Percentiles rank a stretch among this genome's conserved stretches.
Conservation (phyloP, 2,329 filamentous ascomycete genomes). For the Colletotrichum eleusines region DNA sequence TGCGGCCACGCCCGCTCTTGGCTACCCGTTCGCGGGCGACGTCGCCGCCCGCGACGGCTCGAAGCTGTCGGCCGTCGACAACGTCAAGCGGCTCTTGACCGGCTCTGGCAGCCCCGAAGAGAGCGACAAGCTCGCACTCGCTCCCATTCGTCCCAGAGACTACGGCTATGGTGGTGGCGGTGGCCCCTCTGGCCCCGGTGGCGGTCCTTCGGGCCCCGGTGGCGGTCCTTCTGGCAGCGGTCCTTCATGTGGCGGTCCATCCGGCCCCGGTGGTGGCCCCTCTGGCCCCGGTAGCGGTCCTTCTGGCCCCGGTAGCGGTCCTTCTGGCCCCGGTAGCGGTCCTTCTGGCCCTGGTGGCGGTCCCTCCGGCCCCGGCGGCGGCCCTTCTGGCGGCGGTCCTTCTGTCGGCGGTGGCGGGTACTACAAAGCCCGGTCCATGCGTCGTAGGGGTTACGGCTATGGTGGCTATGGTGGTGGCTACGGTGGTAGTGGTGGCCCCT, state of each 20-base stretch:
- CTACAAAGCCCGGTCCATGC: background rate
- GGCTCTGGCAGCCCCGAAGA: conserved; percentile 47
- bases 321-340: background rate
- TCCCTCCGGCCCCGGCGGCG: background rate
- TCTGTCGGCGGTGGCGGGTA: background rate
- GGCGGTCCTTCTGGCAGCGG: conserved; percentile 2
- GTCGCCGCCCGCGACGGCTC: conserved; percentile 43
- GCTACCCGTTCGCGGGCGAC: conserved; percentile 28
- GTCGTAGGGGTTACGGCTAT: too few species aligned
- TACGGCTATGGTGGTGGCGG: conserved; percentile 4
- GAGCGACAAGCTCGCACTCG: background rate
- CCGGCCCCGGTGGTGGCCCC: background rate
- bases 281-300: background rate
- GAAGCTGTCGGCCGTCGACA: too few species aligned
- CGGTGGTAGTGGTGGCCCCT: too few species aligned
- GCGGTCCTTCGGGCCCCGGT: background rate
- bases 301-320: background rate
- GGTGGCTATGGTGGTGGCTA: too few species aligned
- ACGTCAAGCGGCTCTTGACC: conserved; percentile 51
- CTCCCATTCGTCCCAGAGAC: background rate
- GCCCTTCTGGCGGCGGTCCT: too few species aligned
- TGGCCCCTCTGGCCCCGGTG: background rate
- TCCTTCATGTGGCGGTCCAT: background rate
- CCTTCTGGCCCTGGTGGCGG: background rate
- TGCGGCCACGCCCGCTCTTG: conserved; percentile 30